phyloP scores from a whole-genome alignment of 2,329 filamentous ascomycete species.

The Torrubiella hemipterigena region DNA sequence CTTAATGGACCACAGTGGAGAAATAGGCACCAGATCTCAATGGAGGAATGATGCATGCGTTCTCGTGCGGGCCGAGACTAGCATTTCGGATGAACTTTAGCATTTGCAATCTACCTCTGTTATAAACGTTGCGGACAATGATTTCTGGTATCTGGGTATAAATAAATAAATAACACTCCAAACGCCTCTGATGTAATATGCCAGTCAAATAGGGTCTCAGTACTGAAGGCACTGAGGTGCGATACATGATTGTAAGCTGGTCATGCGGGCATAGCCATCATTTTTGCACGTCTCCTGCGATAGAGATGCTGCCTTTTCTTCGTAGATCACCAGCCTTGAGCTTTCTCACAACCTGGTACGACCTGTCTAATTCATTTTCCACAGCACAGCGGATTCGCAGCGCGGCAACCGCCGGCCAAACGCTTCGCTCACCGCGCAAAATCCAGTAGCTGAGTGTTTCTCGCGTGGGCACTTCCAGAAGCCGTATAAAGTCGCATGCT shows the following conservation, averaged over 20 bases:
- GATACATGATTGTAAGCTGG: no score
- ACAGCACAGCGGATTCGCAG: slow-evolving; percentile 72
- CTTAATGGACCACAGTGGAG: no score
- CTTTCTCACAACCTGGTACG: slow-evolving; percentile 68
- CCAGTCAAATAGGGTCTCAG: slow-evolving; percentile 3
- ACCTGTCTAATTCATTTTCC: slow-evolving; percentile 76
- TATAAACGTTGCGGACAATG: no score
- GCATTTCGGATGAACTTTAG: no score
- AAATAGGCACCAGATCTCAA: no score
- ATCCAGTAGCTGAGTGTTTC: slow-evolving; percentile 78
- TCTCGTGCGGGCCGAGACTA: no score
- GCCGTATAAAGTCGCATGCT: slow-evolving; percentile 57
- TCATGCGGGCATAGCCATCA: no score
- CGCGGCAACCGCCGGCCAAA: slow-evolving; percentile 82
- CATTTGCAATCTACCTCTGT: no score
- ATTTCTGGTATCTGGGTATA: no score
- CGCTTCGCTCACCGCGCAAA: slow-evolving; percentile 67
- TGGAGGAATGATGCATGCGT: no score
- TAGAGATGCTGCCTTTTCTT: slow-evolving; percentile 29
- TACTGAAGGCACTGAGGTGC: not conserved
- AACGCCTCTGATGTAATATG: no score
- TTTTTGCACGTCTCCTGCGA: slow-evolving; percentile 1
- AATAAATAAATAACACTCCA: no score
- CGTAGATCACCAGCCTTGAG: slow-evolving; percentile 39
- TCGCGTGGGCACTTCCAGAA: slow-evolving; percentile 73